A percentile compares a stretch with the other conserved stretches of the same genome.
Conservation (phyloP, 306 rosid species). For the Sindora glabra region DNA sequence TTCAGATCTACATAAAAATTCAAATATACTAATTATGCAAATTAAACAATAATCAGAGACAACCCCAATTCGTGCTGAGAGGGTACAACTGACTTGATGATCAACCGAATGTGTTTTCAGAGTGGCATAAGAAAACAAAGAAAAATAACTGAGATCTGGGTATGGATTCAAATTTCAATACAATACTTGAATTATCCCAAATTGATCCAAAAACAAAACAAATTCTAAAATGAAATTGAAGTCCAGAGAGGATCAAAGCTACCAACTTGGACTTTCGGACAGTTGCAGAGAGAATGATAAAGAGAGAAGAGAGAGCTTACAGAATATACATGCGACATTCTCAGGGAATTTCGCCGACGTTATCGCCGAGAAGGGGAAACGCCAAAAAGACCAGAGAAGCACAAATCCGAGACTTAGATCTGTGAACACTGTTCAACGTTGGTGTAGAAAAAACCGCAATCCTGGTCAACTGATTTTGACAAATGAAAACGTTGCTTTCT, state of each 20-base stretch:
- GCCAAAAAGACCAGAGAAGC: too few species aligned
- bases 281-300: too few species aligned
- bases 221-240: constrained; percentile 7
- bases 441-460: too few species aligned
- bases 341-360: background rate
- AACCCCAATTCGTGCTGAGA: background rate
- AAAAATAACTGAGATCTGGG: background rate
- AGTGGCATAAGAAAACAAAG: background rate
- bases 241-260: background rate
- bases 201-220: background rate
- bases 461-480: too few species aligned
- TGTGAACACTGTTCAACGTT: too few species aligned
- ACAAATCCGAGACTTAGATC: too few species aligned
- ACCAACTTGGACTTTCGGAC: background rate
- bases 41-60: background rate
- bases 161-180: background rate
- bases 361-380: background rate
- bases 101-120: background rate
- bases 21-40: background rate
- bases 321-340: constrained; percentile 24
- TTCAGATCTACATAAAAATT: background rate
- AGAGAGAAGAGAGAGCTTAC: constrained; percentile 18
- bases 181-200: too few species aligned
- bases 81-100: background rate
- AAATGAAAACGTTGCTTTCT: too few species aligned